A percentile compares a stretch with the other conserved stretches of the same genome.
Evolutionary conservation across 306 rosid species (phyloP).

Genomic region (Glycine tomentella): DNA sequence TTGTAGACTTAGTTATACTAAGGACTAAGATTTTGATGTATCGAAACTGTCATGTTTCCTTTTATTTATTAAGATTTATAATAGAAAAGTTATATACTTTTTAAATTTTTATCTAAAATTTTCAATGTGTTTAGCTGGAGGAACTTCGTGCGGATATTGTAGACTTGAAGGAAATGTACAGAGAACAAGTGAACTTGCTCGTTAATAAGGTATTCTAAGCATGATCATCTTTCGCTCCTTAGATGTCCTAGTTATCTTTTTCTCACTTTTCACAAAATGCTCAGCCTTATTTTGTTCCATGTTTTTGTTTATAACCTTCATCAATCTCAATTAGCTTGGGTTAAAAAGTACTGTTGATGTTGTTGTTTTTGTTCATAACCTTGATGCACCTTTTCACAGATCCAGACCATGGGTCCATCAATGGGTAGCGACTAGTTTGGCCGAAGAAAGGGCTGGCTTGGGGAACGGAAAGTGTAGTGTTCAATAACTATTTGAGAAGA

Average conservation of each 20-base stretch:
- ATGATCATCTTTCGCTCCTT: too few species aligned
- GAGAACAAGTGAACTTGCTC: constrained; percentile 97
- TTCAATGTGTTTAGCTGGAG: constrained; percentile 77
- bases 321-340: too few species aligned
- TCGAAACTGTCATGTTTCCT: constrained; percentile 20
- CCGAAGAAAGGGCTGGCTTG: not conserved
- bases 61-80: not conserved
- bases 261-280: constrained; percentile 5
- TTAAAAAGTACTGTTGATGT: too few species aligned
- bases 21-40: constrained; percentile 12
- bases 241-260: constrained; percentile 7
- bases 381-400: constrained; percentile 43
- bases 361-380: constrained; percentile 24
- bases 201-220: constrained; percentile 81
- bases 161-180: constrained; percentile 99
- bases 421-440: too few species aligned
- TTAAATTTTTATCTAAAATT: constrained; percentile 44
- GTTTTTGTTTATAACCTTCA: too few species aligned
- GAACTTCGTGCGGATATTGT: constrained; percentile 99
- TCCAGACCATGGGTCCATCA: constrained; percentile 54
- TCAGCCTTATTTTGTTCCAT: not conserved
- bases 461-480: not conserved
- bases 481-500: too few species aligned
- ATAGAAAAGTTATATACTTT: constrained; percentile 33
- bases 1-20: constrained; percentile 10